These are phyloP conservation scores for Apocynum venetum DNA, from an alignment of 257 asterid species.

Conservation along the genomic window DNA sequence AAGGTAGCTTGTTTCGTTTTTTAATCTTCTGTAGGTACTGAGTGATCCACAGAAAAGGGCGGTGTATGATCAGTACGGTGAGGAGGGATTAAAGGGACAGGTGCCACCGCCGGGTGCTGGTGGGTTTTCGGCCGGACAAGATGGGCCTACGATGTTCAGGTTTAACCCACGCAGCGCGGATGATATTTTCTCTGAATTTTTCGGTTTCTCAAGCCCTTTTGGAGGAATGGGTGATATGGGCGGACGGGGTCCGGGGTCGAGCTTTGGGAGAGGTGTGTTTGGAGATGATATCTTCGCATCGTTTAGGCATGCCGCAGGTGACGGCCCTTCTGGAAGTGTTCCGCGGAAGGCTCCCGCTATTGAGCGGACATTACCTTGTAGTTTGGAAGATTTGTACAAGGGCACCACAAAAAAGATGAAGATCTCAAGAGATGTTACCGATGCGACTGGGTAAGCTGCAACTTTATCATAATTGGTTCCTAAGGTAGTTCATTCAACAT, in stretches of 20 bases:
- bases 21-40: slow-evolving; percentile 36
- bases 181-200: slow-evolving; percentile 54
- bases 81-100: slow-evolving; percentile 65
- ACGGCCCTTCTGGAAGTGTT: slow-evolving; percentile 29
- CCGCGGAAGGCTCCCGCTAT: slow-evolving; percentile 51
- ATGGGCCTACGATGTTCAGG: slow-evolving; percentile 32
- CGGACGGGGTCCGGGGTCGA: slow-evolving; percentile 38
- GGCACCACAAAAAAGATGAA: slow-evolving; percentile 74
- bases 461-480: neutral
- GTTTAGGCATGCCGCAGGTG: slow-evolving; percentile 37
- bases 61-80: slow-evolving; percentile 66
- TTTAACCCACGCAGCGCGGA: slow-evolving; percentile 61
- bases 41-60: slow-evolving; percentile 66
- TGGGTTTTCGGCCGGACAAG: slow-evolving; percentile 33
- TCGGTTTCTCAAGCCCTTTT: slow-evolving; percentile 46
- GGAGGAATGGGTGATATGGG: slow-evolving; percentile 55
- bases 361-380: slow-evolving; percentile 53
- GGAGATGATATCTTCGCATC: slow-evolving; percentile 51
- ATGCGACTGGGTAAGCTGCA: slow-evolving; percentile 47
- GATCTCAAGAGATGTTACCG: slow-evolving; percentile 59
- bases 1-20: neutral
- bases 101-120: slow-evolving; percentile 52
- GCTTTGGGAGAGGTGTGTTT: slow-evolving; percentile 37
- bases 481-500: neutral
- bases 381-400: slow-evolving; percentile 70